Evolutionary conservation across 257 asterid genomes (phyloP).

Genomic region (Przewalskia tangutica): DNA sequence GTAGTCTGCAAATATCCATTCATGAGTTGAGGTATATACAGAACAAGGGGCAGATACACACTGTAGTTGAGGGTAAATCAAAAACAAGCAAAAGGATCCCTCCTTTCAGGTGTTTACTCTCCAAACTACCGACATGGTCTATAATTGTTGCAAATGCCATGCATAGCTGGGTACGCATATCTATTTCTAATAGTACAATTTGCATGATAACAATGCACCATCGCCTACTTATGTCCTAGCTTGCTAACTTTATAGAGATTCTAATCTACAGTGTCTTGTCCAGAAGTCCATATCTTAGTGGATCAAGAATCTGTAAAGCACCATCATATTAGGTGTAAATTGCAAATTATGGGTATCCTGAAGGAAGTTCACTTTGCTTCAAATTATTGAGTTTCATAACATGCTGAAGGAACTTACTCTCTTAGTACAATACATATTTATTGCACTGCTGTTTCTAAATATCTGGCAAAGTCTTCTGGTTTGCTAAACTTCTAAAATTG

Average conservation of each 20-base stretch:
- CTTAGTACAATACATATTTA: not conserved
- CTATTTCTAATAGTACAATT: conserved; percentile 4
- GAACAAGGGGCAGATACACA: conserved; percentile 29
- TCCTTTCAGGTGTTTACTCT: conserved; percentile 76
- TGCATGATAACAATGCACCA: not conserved
- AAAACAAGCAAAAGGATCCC: conserved; percentile 50
- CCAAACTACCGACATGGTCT: conserved; percentile 95
- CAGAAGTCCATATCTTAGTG: not conserved
- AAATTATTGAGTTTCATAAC: not conserved
- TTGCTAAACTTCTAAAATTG: not conserved
- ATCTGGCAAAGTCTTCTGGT: not conserved
- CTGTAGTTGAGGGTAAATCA: conserved; percentile 25
- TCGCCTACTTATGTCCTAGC: not conserved
- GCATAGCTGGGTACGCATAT: conserved; percentile 84
- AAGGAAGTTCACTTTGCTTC: not conserved
- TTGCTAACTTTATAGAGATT: not conserved
- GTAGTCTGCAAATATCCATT: conserved; percentile 58
- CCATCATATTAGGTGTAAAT: not conserved
- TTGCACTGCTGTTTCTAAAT: not conserved
- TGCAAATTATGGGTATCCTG: not conserved
- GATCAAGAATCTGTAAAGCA: conserved; percentile 1
- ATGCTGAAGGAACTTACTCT: not conserved
- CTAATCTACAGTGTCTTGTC: not conserved
- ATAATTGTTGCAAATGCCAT: conserved; percentile 85
- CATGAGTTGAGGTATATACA: conserved; percentile 71